These are phyloP conservation scores for Phylloporus sp. DNA, from an alignment of 768 basidiomycete species.

Conservation along the genomic window DNA sequence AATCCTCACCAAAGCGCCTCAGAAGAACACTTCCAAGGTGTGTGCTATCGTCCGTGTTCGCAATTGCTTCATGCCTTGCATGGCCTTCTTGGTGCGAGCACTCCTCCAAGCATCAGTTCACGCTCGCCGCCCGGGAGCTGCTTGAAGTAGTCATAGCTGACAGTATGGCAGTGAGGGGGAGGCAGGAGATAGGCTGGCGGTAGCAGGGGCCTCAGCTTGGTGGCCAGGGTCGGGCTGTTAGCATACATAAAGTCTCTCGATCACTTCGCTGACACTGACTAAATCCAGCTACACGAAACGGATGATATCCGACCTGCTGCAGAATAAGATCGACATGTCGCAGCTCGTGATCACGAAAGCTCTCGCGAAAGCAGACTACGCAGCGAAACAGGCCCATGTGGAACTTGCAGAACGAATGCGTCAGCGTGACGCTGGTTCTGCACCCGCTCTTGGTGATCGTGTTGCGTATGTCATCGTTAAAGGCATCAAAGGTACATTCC, in stretches of 20 bases:
- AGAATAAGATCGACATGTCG: constrained; percentile 98
- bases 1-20: constrained; percentile 45
- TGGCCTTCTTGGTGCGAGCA: constrained; percentile 35
- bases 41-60: constrained; percentile 36
- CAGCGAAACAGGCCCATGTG: constrained; percentile 93
- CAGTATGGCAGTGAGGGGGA: too few species aligned
- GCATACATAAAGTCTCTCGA: too few species aligned
- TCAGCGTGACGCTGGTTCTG: constrained; percentile 94
- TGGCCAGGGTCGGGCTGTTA: too few species aligned
- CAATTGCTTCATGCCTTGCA: constrained; percentile 33
- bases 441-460: constrained; percentile 95
- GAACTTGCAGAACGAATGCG: constrained; percentile 96
- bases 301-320: constrained; percentile 87
- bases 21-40: constrained; percentile 45
- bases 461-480: constrained; percentile 99
- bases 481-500: constrained; percentile 74
- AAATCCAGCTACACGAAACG: constrained; percentile 85
- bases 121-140: constrained; percentile 44
- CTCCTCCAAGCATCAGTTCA: constrained; percentile 65
- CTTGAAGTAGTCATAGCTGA: constrained; percentile 62
- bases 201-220: too few species aligned
- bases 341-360: constrained; percentile 99
- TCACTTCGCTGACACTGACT: constrained; percentile 18
- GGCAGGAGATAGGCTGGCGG: too few species aligned
- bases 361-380: constrained; percentile 87